phyloP scores from a whole-genome alignment of 768 basidiomycete species.

The Albatrellus ellisii region DNA sequence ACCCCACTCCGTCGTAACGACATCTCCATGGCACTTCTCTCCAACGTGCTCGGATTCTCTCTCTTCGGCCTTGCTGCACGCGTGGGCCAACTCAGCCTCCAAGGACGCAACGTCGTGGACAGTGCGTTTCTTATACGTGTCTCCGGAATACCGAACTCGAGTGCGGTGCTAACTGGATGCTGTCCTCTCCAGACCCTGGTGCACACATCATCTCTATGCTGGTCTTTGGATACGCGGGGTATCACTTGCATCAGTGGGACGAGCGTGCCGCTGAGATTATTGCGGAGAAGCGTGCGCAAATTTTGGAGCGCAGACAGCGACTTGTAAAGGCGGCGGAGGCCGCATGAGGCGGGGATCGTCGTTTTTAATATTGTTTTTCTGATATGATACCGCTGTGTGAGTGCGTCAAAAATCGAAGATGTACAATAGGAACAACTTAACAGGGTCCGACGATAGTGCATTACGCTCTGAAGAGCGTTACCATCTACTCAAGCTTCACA shows the following conservation, averaged over 20 bases:
- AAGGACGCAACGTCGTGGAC: slow-evolving; percentile 63
- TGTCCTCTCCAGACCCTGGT: slow-evolving; percentile 41
- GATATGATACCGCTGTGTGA: no score
- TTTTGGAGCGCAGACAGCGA: slow-evolving; percentile 35
- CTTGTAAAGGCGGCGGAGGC: slow-evolving; percentile 21
- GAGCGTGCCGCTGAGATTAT: slow-evolving; percentile 45
- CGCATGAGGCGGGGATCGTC: no score
- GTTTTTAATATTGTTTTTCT: no score
- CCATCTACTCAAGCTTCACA: no score
- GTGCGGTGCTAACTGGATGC: background rate
- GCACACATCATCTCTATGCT: slow-evolving; percentile 60
- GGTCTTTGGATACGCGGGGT: slow-evolving; percentile 60
- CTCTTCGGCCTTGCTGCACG: slow-evolving; percentile 73
- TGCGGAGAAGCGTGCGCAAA: slow-evolving; percentile 46
- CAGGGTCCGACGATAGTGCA: no score
- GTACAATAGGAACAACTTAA: no score
- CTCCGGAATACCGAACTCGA: background rate
- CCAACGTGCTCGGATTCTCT: slow-evolving; percentile 67
- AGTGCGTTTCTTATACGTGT: no score
- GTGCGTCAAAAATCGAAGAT: no score
- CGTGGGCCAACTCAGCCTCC: slow-evolving; percentile 79
- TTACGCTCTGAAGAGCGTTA: no score
- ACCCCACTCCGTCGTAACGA: slow-evolving; percentile 1
- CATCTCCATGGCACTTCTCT: slow-evolving; percentile 43
- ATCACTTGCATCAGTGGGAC: slow-evolving; percentile 64